phyloP scores from a whole-genome alignment of 1,284 basidiomycete species.

The Pseudozyma hubeiensis region DNA sequence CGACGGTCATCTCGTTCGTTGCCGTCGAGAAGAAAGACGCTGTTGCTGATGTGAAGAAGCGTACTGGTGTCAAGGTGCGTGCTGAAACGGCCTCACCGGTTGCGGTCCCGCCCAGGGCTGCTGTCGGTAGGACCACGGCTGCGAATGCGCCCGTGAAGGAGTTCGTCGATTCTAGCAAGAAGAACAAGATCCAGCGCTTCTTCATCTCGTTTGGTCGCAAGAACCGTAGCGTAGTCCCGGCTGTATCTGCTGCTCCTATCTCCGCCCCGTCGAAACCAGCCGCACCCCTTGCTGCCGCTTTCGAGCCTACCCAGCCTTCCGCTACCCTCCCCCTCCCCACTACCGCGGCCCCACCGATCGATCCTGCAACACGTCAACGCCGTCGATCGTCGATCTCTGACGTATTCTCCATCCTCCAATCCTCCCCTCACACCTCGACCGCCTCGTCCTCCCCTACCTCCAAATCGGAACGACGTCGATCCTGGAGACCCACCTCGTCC shows the following conservation, averaged over 20 bases:
- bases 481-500: slow-evolving; percentile 25
- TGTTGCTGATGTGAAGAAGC: not conserved
- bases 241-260: not conserved
- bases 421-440: slow-evolving; percentile 4
- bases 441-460: not conserved
- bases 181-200: slow-evolving; percentile 38
- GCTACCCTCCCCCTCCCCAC: not conserved
- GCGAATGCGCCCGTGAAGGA: not conserved
- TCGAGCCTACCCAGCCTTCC: not conserved
- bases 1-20: slow-evolving; percentile 32
- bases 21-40: not conserved
- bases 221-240: not conserved
- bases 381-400: slow-evolving; percentile 30
- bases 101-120: not conserved
- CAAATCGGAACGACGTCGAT: slow-evolving; percentile 24
- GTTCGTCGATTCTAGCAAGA: not conserved
- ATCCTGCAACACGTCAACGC: slow-evolving; percentile 6
- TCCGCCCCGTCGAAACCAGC: not conserved
- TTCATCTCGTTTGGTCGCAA: slow-evolving; percentile 36
- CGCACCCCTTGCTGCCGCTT: not conserved
- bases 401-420: slow-evolving; percentile 30
- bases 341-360: slow-evolving; percentile 1
- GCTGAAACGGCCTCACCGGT: slow-evolving; percentile 1
- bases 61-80: not conserved
- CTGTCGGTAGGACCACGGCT: too few species aligned